Base-by-base conservation (phyloP, 2,329 filamentous ascomycete species). In the Chrysoporthe cubensis region DNA sequence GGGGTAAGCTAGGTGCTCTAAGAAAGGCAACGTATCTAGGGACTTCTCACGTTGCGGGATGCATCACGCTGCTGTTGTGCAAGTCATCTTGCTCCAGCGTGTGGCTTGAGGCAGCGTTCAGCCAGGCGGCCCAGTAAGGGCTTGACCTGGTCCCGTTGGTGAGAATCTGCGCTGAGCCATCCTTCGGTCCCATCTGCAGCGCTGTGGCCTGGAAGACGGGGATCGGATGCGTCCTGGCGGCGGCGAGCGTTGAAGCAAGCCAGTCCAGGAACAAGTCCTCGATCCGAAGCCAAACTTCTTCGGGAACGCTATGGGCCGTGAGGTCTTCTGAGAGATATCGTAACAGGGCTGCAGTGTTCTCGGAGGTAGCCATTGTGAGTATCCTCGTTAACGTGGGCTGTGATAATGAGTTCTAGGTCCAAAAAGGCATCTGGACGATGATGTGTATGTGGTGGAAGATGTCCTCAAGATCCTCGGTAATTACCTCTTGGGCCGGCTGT, bases 201-300 rank as follows among this genome's bases (percentile, higher is more conserved):
- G 62, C 62, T n/a, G 18, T 46, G 1, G 37, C 11, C 42, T 14
- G 42, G 48, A 65, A 65, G 3, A 14, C 40, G n/a, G 62, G 54
- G 16, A 58, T 65, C 8, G 62, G 62, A 46, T 59, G 62, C 9
- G 62, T 58, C 7, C 34, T 13, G 16, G 52, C 13, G 32, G 62
- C 40, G 16, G 52, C 62, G 26, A 64, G 43, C 0, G 62, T 52
- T 1, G 62, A 64, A 9, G 37, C 62, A 2, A 64, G 50, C 62
- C 62, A 65, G 54, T 65, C 62, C 7, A 65, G 43, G 42, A 65
- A 65, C 26, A 65, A 34, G 18, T 65, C 62, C 21, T 65, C 52
- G 18, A 65, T 65, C 14, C 52, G 62, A 16, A 50, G 54, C 62
- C 62, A 65, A 2, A 65, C 62, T 11, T 44, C 52, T 42, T 58